These are phyloP conservation scores for Boletus eberwhitei DNA, from an alignment of 768 basidiomycete genomes.

Conservation along the genomic window DNA sequence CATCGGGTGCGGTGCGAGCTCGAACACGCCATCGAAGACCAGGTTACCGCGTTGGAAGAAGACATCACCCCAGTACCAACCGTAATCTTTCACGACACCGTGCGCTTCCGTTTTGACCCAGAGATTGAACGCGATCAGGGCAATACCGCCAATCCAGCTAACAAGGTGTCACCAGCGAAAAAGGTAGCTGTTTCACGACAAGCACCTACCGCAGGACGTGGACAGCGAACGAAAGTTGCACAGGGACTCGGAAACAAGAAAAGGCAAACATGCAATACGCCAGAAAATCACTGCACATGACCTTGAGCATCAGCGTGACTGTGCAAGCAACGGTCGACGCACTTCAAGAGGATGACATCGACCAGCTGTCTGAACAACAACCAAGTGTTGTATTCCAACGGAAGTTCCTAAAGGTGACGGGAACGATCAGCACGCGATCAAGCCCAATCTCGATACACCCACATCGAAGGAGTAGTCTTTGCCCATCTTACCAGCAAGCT, in stretches of 20 bases:
- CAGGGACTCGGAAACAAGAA: constrained; percentile 85
- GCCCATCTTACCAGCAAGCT: constrained; percentile 91
- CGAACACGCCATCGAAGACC: constrained; percentile 97
- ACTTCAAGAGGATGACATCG: constrained; percentile 96
- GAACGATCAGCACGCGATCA: constrained; percentile 1
- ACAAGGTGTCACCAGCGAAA: constrained; percentile 1
- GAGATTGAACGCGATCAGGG: constrained; percentile 89
- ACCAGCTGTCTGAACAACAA: constrained; percentile 93
- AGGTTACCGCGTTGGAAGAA: constrained; percentile 92
- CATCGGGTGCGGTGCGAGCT: constrained; percentile 92
- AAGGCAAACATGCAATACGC: constrained; percentile 95
- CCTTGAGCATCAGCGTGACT: not conserved
- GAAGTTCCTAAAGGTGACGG: constrained; percentile 59
- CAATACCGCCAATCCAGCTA: constrained; percentile 85
- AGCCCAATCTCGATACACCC: constrained; percentile 26
- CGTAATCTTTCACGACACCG: constrained; percentile 95
- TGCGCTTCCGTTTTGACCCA: constrained; percentile 99
- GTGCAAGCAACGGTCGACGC: constrained; percentile 26
- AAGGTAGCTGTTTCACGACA: not conserved
- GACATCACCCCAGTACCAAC: constrained; percentile 96
- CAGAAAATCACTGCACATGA: constrained; percentile 73
- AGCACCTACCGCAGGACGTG: constrained; percentile 74
- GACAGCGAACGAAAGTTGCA: constrained; percentile 64
- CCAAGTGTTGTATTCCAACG: constrained; percentile 95
- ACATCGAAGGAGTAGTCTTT: constrained; percentile 92